Percentiles rank a stretch among this genome's conserved stretches.
Conservation (phyloP, 2,329 filamentous ascomycete genomes). For the Calonectria pauciramosa region DNA sequence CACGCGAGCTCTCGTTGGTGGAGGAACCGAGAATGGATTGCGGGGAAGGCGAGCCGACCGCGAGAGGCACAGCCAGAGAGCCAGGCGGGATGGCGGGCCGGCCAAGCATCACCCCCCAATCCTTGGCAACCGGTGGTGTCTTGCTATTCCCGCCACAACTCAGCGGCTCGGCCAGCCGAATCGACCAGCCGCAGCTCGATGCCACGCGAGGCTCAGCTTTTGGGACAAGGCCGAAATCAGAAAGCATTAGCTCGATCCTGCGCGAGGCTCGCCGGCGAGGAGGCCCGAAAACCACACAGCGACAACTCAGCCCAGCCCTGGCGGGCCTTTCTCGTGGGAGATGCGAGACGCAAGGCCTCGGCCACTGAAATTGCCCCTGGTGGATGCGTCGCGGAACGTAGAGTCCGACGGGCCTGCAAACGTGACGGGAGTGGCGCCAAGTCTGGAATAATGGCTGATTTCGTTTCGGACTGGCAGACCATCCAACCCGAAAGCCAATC, state of each 20-base stretch:
- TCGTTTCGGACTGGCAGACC: not conserved
- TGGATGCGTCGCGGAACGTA: not conserved
- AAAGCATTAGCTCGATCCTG: not conserved
- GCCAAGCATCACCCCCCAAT: not conserved
- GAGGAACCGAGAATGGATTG: constrained; percentile 1
- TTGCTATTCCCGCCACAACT: not conserved
- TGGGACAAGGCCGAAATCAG: not conserved
- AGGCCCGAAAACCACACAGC: not conserved
- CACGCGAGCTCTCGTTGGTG: not conserved
- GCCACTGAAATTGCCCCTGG: not conserved
- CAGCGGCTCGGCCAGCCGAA: not conserved
- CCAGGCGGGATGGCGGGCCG: not conserved
- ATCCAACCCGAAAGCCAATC: not conserved
- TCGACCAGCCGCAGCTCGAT: not conserved
- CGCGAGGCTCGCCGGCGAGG: not conserved
- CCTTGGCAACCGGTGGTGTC: not conserved
- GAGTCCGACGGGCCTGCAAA: not conserved
- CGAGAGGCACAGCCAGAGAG: not conserved
- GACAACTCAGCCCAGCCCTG: not conserved
- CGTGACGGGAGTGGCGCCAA: no score
- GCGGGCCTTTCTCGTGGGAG: not conserved
- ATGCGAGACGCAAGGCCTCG: not conserved
- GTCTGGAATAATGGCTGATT: not conserved
- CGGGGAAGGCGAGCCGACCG: not conserved
- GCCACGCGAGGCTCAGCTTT: not conserved